Percentiles rank a stretch among this genome's conserved stretches.
These are phyloP conservation scores for Claviceps sp. DNA, from an alignment of 2,329 filamentous ascomycete genomes.

Conservation along the genomic window DNA sequence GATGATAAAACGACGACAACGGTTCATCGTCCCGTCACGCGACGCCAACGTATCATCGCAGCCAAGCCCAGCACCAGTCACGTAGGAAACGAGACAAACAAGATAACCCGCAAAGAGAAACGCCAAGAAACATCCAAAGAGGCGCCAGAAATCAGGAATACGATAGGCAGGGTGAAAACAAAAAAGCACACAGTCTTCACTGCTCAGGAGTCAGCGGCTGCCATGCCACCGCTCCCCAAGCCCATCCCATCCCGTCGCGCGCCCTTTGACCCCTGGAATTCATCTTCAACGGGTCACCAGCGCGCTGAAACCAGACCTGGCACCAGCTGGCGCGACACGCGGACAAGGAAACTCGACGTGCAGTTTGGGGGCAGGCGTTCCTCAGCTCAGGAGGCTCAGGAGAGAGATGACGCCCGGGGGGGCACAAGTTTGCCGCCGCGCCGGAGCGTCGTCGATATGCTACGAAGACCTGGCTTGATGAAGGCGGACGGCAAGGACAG, in stretches of 20 bases:
- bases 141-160: not conserved
- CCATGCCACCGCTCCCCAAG: constrained; percentile 1
- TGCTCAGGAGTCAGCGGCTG: not conserved
- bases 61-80: too few relatives aligned
- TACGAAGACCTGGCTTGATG: constrained; percentile 27
- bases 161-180: not conserved
- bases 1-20: too few relatives aligned
- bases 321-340: constrained; percentile 56
- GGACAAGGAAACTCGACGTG: constrained; percentile 52
- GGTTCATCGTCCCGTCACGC: too few relatives aligned
- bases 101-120: too few relatives aligned
- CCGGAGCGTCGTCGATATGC: constrained; percentile 39
- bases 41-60: too few relatives aligned
- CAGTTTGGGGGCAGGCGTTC: constrained; percentile 50
- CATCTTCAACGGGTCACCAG: constrained; percentile 66
- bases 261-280: constrained; percentile 56
- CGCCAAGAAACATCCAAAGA: too few relatives aligned
- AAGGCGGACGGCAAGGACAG: constrained; percentile 1
- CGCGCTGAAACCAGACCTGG: constrained; percentile 53
- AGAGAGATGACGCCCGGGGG: too few relatives aligned
- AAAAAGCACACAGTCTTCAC: not conserved
- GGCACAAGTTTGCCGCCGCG: constrained; percentile 5
- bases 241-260: too few relatives aligned
- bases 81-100: too few relatives aligned
- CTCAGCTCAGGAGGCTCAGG: not conserved